Base-by-base conservation (phyloP, 345 rosid genomes). In the Eucalyptus cloeziana region DNA sequence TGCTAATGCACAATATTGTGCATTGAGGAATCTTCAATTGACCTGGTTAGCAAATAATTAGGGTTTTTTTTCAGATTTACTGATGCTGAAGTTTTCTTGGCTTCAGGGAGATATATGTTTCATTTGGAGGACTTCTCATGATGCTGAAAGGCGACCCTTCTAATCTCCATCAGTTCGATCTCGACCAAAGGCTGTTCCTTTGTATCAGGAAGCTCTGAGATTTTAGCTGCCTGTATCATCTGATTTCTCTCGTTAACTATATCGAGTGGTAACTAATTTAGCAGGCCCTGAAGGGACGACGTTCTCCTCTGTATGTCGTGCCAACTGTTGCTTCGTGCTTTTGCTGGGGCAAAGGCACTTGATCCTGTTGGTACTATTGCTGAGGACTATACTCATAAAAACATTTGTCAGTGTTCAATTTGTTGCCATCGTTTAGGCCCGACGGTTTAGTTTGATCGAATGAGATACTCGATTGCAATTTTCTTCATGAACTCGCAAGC, bases 61-160 rank as follows among this genome's bases (percentile, higher is more conserved):
- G 83, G 83, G 27, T 76, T 21, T 40, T 21, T 37, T 76, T 11
- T 56, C 1, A 1, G 47, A 76, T 76, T 40, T 40, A 31, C 80
- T 89, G 22, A 87, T 13, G n/a, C 64, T 49, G 13, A 49, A 86
- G 30, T 25, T 19, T 37, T 85, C 13, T 89, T 86, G 86, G 60
- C 47, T 91, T 30, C 94, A 97, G 98, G 91, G 98, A 97, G 94
- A 88, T 96, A 37, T 97, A 93, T 90, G 96, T 95, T 88, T 97
- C 98, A 7, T 97, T 90, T 43, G 98, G 98, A 2, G 98, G 99
- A 45, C 98, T 96, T 37, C 92, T 97, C 31, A 97, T 96, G 99
- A 76, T 95, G 94, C 94, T 97, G 86, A 94, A 92, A 87, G 99
- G 98, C 14, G 98, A 97, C 88, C 95, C 97, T 4, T 93, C 96